phyloP scores from a whole-genome alignment of 2,329 filamentous ascomycete genomes.

The Dactylellina leptospora region DNA sequence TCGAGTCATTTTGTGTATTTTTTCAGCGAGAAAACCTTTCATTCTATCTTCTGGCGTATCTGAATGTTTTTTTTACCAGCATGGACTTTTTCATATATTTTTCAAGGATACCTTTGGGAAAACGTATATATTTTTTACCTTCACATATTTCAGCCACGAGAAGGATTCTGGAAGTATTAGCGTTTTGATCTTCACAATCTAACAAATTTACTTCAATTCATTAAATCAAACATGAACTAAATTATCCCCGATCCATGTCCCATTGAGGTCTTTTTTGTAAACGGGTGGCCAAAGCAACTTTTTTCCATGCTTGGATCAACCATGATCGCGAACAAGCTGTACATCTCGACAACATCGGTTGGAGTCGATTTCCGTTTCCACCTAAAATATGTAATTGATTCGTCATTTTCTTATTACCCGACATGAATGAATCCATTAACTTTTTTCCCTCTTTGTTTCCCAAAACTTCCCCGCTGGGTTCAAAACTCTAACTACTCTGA shows the following conservation, averaged over 20 bases:
- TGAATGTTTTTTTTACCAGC: conserved; percentile 16
- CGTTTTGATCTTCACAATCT: conserved; percentile 9
- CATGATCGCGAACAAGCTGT: too few species aligned
- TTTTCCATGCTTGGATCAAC: too few species aligned
- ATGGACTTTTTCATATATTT: conserved; percentile 1
- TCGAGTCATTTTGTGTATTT: neutral
- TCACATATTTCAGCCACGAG: conserved; percentile 15
- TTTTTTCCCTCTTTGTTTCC: neutral
- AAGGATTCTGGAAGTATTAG: conserved; percentile 19
- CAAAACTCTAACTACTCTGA: conserved; percentile 2
- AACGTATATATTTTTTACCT: conserved; percentile 15
- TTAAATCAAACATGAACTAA: too few species aligned
- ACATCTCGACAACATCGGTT: too few species aligned
- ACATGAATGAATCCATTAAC: neutral
- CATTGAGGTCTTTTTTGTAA: neutral
- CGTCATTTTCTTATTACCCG: conserved; percentile 4
- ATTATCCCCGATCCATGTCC: too few species aligned
- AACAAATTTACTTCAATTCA: neutral
- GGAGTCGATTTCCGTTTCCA: neutral
- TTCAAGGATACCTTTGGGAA: conserved; percentile 28
- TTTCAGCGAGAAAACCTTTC: conserved; percentile 19
- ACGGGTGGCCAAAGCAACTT: too few species aligned
- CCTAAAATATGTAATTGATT: neutral
- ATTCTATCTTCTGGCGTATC: conserved; percentile 13
- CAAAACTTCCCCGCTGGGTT: neutral